These are phyloP conservation scores for Fusarium sp. DNA, from an alignment of 2,329 filamentous ascomycete genomes.

Conservation along the genomic window DNA sequence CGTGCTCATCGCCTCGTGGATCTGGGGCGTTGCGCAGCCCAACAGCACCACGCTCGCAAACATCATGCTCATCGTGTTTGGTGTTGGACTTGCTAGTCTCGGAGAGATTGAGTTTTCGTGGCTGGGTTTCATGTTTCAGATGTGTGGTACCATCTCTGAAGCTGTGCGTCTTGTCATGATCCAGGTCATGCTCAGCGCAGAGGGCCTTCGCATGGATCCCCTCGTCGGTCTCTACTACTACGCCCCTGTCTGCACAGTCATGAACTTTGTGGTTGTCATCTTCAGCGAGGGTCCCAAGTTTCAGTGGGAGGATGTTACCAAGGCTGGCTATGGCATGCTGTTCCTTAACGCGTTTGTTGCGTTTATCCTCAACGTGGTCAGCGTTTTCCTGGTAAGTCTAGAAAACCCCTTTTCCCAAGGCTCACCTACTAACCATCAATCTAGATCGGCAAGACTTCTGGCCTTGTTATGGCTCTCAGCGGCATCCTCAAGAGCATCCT, in stretches of 20 bases:
- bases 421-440: slow-evolving; percentile 6
- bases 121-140: slow-evolving; percentile 75
- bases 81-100: slow-evolving; percentile 64
- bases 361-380: slow-evolving; percentile 84
- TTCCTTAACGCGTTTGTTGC: slow-evolving; percentile 81
- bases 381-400: slow-evolving; percentile 82
- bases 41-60: slow-evolving; percentile 59
- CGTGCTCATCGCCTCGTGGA: slow-evolving; percentile 74
- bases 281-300: slow-evolving; percentile 77
- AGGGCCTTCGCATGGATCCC: slow-evolving; percentile 88
- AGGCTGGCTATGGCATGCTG: slow-evolving; percentile 73
- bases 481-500: slow-evolving; percentile 92
- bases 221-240: slow-evolving; percentile 92
- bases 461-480: slow-evolving; percentile 85
- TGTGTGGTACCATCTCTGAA: slow-evolving; percentile 83
- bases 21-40: slow-evolving; percentile 63
- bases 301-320: slow-evolving; percentile 73
- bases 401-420: not conserved
- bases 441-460: slow-evolving; percentile 89
- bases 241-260: slow-evolving; percentile 83
- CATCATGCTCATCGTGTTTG: slow-evolving; percentile 64
- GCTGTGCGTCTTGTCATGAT: slow-evolving; percentile 87
- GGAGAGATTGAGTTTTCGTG: slow-evolving; percentile 78
- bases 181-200: slow-evolving; percentile 80
- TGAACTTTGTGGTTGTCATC: slow-evolving; percentile 79